phyloP scores from a whole-genome alignment of 164 flowering plant genomes.

The Warburgia ugandensis region DNA sequence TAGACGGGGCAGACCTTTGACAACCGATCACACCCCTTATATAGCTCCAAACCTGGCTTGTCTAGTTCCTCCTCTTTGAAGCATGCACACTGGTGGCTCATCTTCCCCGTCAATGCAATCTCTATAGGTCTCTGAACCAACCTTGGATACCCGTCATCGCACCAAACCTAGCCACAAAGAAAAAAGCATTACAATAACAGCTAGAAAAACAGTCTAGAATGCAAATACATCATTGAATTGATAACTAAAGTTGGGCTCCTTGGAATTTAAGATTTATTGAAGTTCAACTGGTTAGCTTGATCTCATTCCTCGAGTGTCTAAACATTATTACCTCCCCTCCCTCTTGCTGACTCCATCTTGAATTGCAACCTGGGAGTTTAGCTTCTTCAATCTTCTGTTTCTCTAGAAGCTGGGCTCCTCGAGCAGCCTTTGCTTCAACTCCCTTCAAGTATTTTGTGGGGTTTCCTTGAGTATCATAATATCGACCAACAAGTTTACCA shows the following conservation, averaged over 20 bases:
- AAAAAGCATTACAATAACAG: neutral
- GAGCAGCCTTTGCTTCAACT: conserved; percentile 84
- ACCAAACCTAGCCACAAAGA: conserved; percentile 68
- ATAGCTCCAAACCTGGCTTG: conserved; percentile 65
- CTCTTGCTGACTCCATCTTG: conserved; percentile 88
- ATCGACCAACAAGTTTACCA: conserved; percentile 81
- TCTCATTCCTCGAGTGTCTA: neutral
- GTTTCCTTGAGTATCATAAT: conserved; percentile 70
- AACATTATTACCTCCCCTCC: conserved; percentile 70
- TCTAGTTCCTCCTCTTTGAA: conserved; percentile 55
- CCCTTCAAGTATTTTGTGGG: conserved; percentile 81
- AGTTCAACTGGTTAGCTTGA: neutral
- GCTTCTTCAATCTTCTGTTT: conserved; percentile 86
- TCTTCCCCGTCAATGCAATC: conserved; percentile 78
- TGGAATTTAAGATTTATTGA: neutral
- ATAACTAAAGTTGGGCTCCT: neutral
- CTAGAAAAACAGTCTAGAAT: neutral
- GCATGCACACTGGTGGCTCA: conserved; percentile 91
- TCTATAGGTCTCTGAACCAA: conserved; percentile 78
- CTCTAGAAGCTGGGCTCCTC: conserved; percentile 86
- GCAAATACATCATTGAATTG: neutral
- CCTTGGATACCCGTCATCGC: conserved; percentile 78
- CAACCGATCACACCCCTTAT: conserved; percentile 61
- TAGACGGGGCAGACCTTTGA: conserved; percentile 48
- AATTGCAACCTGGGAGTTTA: conserved; percentile 68